Conservation (phyloP, 2,329 filamentous ascomycete genomes). For the Fusarium mundagurra region DNA sequence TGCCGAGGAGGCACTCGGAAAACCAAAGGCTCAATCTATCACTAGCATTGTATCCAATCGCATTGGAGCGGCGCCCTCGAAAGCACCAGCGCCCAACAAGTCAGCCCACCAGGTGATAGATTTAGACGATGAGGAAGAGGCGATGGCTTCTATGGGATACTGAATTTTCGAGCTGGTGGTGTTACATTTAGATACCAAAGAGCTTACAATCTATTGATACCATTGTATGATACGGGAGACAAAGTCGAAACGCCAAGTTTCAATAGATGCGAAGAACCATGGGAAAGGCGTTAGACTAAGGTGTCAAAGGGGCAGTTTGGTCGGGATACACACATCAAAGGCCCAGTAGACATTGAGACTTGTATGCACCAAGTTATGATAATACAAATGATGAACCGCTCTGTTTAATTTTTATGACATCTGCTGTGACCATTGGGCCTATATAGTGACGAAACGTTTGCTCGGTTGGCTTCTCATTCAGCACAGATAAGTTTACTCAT, state of each 20-base stretch:
- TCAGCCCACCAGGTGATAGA: slow-evolving; percentile 39
- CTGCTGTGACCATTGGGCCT: background rate
- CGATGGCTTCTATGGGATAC: slow-evolving; percentile 58
- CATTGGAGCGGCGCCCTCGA: slow-evolving; percentile 41
- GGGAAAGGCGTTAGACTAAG: slow-evolving; percentile 28
- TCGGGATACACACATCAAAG: slow-evolving; percentile 8
- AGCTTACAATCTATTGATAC: slow-evolving; percentile 2
- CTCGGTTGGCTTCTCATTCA: background rate
- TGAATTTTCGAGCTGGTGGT: slow-evolving; percentile 2
- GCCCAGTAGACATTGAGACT: slow-evolving; percentile 30
- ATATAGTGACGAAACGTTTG: background rate
- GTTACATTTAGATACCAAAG: slow-evolving; percentile 1
- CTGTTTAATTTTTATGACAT: background rate
- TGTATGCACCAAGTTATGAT: slow-evolving; percentile 21
- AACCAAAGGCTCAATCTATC: slow-evolving; percentile 47
- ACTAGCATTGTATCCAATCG: slow-evolving; percentile 52
- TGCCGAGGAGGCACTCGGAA: slow-evolving; percentile 65
- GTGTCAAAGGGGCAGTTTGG: slow-evolving; percentile 11
- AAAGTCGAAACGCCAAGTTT: background rate
- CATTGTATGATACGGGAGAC: slow-evolving; percentile 20
- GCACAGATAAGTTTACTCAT: background rate
- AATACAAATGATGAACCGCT: slow-evolving; percentile 27
- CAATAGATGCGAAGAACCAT: slow-evolving; percentile 8
- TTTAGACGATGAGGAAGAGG: slow-evolving; percentile 62
- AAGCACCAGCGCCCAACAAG: slow-evolving; percentile 28